Base-by-base conservation (phyloP, 768 basidiomycete genomes). In the Saitozyma podzolica region DNA sequence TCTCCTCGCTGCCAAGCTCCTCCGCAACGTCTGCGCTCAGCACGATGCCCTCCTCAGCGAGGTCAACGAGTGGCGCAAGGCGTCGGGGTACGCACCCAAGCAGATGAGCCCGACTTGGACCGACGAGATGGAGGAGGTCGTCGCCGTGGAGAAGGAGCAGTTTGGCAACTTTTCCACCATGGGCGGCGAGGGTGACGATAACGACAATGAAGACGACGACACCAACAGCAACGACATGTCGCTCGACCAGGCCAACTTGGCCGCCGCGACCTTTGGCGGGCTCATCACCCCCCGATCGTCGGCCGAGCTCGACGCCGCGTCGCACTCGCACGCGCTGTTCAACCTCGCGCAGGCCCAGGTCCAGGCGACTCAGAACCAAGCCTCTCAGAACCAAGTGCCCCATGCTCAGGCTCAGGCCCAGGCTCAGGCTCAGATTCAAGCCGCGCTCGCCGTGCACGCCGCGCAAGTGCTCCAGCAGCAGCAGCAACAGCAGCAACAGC, bases 61-160 rank as follows among this genome's bases (percentile, higher is more conserved):
- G 78, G 83, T 97, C 72, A 96, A 97, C 81, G 90, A 93, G 65
- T 96, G 93, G 90, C 88, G 92, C n/a, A 66, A 65, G 49, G 61
- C 86, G 86, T 66, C 86, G 89, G 54, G 85, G 86, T 29, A 86
- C 84, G 59, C 86, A 86, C 29, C 84, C 50, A 64, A 66, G 51
- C 65, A 68, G 11, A 37, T 50, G 42, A 43, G 40, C 9, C 41
- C 66, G 16, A 69, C 69, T 13, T 77, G 76, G 74, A 74, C 66
- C 20, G 69, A 73, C 17, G 73, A 70, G 53, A 69, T 76, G 65
- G 76, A 75, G 37, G 71, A 77, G 43, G 63, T 79, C 40, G 67
- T 63, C 67, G 57, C 55, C 10, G 78, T 79, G 40, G 76, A 78
- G 63, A 63, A 70, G 41, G 78, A 79, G 59, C 63, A 61, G 39